Conservation (phyloP, 805 yeast species). For the Debaryomyces hansenii region DNA sequence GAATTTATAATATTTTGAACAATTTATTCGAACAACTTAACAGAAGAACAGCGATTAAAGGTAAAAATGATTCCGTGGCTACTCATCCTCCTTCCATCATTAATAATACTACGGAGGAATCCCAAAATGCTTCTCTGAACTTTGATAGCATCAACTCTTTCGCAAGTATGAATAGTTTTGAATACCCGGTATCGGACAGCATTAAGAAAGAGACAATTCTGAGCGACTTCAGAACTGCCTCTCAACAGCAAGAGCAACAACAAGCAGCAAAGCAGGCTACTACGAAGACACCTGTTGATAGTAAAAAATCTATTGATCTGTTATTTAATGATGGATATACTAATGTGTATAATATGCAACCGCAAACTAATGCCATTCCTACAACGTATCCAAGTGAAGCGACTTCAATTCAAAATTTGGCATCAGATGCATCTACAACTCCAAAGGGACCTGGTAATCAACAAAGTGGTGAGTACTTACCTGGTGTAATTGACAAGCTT, state of each 20-base stretch:
- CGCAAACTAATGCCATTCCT: not conserved
- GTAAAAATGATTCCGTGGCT: not conserved
- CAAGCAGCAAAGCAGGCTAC: not conserved
- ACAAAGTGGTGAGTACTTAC: slow-evolving; percentile 48
- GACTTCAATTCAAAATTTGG: not conserved
- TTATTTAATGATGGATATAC: not conserved
- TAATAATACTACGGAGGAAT: slow-evolving; percentile 1
- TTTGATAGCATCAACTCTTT: slow-evolving; percentile 14
- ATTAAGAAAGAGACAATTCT: not conserved
- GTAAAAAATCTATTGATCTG: not conserved
- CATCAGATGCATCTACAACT: not conserved
- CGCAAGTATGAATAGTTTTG: slow-evolving; percentile 26
- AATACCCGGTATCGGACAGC: not conserved
- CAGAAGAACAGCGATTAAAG: slow-evolving; percentile 58
- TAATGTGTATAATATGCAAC: not conserved
- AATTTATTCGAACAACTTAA: slow-evolving; percentile 79
- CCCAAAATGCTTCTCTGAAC: slow-evolving; percentile 8
- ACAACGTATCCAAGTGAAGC: not conserved
- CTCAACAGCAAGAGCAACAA: not conserved
- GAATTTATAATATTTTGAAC: slow-evolving; percentile 79
- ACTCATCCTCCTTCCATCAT: not conserved
- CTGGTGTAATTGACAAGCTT: slow-evolving; percentile 81
- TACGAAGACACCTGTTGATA: not conserved
- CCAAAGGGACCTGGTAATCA: not conserved
- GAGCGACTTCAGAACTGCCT: not conserved